A percentile compares a stretch with the other conserved stretches of the same genome.
These are phyloP conservation scores for Xylariaceae sp. DNA, from an alignment of 2,329 filamentous ascomycete species.

Conservation along the genomic window DNA sequence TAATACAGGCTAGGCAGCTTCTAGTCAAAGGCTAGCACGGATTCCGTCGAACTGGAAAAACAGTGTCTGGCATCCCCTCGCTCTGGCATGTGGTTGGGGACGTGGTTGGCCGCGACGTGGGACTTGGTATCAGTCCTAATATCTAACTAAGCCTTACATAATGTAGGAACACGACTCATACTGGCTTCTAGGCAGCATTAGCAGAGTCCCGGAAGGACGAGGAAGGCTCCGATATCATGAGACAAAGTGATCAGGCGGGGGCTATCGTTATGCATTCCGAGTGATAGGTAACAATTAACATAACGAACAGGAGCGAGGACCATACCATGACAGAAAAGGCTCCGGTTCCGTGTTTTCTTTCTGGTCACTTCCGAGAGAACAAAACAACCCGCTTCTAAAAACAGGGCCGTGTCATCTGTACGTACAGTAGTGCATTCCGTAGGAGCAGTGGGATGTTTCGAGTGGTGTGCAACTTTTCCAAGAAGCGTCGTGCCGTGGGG, in stretches of 20 bases:
- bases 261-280: background rate
- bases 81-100: too few species aligned
- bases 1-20: too few species aligned
- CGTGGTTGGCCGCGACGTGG: too few species aligned
- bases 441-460: background rate
- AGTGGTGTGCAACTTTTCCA: background rate
- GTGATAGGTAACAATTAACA: background rate
- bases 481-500: background rate
- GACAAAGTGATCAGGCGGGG: background rate
- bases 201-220: background rate
- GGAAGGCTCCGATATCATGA: background rate
- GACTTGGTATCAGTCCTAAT: background rate
- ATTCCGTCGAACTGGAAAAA: too few species aligned
- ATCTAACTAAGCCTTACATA: background rate
- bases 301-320: background rate
- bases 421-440: background rate
- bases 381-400: conserved; percentile 11
- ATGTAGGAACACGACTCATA: too few species aligned
- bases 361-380: background rate
- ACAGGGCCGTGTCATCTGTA: conserved; percentile 1
- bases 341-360: background rate
- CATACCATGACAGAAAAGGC: background rate
- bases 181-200: too few species aligned
- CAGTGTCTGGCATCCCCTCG: too few species aligned
- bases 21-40: too few species aligned